These are phyloP conservation scores for Leccinum arenicola DNA, from an alignment of 768 basidiomycete species.

Conservation along the genomic window DNA sequence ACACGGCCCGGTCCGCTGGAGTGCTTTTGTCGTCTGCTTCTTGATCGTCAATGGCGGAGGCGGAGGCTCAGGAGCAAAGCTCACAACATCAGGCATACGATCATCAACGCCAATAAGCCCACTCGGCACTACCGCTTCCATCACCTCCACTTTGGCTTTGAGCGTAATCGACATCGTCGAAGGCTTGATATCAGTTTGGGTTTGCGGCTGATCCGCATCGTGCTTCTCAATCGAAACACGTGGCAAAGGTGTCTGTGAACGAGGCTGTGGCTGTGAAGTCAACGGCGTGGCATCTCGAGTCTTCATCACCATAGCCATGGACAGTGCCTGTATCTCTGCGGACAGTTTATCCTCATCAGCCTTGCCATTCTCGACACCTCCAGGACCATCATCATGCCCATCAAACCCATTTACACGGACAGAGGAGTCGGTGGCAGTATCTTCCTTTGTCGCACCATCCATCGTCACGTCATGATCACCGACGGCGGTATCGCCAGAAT, in stretches of 20 bases:
- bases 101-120: conserved; percentile 19
- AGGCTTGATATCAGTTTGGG: conserved; percentile 4
- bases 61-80: conserved; percentile 31
- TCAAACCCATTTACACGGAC: conserved; percentile 5
- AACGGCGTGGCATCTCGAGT: background rate
- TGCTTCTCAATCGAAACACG: conserved; percentile 2
- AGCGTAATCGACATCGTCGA: conserved; percentile 15
- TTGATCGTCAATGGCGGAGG: conserved; percentile 30
- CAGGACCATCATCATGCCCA: background rate
- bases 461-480: conserved; percentile 12
- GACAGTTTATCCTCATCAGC: background rate
- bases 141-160: conserved; percentile 24
- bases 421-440: background rate
- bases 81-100: conserved; percentile 20
- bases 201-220: conserved; percentile 7
- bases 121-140: conserved; percentile 22
- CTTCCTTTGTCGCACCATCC: conserved; percentile 6
- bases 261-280: background rate
- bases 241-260: background rate
- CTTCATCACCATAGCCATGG: background rate
- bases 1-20: background rate
- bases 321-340: background rate
- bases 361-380: background rate
- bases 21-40: conserved; percentile 17
- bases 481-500: background rate